A percentile compares a stretch with the other conserved stretches of the same genome.
Evolutionary conservation across 2,329 filamentous ascomycete species (phyloP).

Genomic region (Colletotrichum filicis): DNA sequence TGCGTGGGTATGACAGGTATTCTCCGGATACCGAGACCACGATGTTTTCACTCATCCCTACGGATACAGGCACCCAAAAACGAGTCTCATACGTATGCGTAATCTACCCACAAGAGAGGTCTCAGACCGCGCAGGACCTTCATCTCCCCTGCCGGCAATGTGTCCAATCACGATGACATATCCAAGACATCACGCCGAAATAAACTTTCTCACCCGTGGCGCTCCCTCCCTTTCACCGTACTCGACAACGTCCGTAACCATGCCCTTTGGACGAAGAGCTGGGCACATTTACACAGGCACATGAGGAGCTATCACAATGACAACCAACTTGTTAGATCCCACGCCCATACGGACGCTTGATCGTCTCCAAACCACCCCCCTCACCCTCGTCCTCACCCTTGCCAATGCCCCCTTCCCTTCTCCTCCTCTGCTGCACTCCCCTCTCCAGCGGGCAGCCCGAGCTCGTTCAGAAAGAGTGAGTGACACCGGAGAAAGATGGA

Average conservation of each 20-base stretch:
- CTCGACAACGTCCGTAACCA: conserved; percentile 8
- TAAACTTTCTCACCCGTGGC: conserved; percentile 29
- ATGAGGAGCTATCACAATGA: neutral
- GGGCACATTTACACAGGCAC: conserved; percentile 2
- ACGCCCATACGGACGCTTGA: neutral
- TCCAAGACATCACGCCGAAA: conserved; percentile 17
- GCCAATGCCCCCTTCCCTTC: neutral
- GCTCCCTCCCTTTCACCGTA: conserved; percentile 8
- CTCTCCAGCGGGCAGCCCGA: conserved; percentile 11
- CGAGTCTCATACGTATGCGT: conserved; percentile 10
- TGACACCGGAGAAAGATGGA: neutral
- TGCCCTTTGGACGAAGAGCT: conserved; percentile 17
- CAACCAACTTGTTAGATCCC: neutral
- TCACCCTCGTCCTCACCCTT: neutral
- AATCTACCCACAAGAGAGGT: conserved; percentile 24
- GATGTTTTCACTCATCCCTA: neutral
- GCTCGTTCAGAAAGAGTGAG: neutral
- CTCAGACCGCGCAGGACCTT: conserved; percentile 16
- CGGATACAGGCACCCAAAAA: neutral
- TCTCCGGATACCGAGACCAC: neutral
- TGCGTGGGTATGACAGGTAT: neutral
- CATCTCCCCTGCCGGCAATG: conserved; percentile 9
- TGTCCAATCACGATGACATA: conserved; percentile 11
- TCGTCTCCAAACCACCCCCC: neutral
- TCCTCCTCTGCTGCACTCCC: neutral